Evolutionary conservation across 2,329 filamentous ascomycete species (phyloP).

Genomic region (Arthrobotrys musiformis): DNA sequence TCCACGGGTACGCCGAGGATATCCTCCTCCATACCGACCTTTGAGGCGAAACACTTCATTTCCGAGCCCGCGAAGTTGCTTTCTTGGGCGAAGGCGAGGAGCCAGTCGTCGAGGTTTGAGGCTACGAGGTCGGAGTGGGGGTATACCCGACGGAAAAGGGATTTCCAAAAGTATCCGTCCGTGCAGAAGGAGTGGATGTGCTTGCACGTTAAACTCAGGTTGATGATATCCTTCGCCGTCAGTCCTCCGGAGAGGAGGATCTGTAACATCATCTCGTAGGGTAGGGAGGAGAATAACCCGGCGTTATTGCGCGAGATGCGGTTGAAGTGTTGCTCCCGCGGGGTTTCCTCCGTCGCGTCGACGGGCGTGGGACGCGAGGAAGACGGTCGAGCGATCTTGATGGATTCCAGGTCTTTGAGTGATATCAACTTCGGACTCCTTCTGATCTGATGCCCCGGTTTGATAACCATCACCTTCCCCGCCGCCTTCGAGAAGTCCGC

Average conservation of each 20-base stretch:
- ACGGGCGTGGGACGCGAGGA: slow-evolving; percentile 16
- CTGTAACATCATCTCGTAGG: slow-evolving; percentile 54
- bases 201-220: slow-evolving; percentile 37
- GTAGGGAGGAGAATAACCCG: slow-evolving; percentile 30
- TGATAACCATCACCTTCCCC: slow-evolving; percentile 51
- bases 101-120: slow-evolving; percentile 48
- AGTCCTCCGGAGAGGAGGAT: slow-evolving; percentile 42
- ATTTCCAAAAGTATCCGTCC: slow-evolving; percentile 54
- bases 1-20: slow-evolving; percentile 43
- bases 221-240: slow-evolving; percentile 30
- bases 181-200: slow-evolving; percentile 47
- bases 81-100: slow-evolving; percentile 43
- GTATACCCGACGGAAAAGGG: slow-evolving; percentile 44
- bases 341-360: background rate
- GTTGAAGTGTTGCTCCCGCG: slow-evolving; percentile 32
- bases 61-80: slow-evolving; percentile 51
- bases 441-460: slow-evolving; percentile 41
- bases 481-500: slow-evolving; percentile 26
- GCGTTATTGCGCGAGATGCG: slow-evolving; percentile 32
- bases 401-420: slow-evolving; percentile 32
- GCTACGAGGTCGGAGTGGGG: slow-evolving; percentile 37
- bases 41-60: slow-evolving; percentile 53
- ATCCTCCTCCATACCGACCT: slow-evolving; percentile 51
- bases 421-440: slow-evolving; percentile 18
- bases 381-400: slow-evolving; percentile 12